phyloP scores from a whole-genome alignment of 441 rosid species.

The Gossypium trilobum region DNA sequence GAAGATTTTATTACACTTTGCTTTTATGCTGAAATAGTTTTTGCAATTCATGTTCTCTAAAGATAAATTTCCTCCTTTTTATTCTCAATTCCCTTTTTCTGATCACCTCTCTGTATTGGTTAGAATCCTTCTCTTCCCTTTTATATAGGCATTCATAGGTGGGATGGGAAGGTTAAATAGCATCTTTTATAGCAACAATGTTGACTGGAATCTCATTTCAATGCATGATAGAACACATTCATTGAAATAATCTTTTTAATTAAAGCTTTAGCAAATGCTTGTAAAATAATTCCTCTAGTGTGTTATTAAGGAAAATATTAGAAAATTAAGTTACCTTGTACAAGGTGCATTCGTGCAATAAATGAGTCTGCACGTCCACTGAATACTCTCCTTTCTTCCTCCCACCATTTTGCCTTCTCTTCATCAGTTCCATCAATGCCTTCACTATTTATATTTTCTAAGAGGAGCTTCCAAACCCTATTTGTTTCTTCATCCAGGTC shows the following conservation, averaged over 20 bases:
- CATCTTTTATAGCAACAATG: neutral
- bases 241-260: neutral
- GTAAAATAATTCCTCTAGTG: neutral
- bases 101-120: neutral
- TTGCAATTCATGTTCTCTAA: neutral
- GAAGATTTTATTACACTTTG: neutral
- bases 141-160: neutral
- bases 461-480: slow-evolving; percentile 55
- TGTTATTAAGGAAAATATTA: slow-evolving; percentile 1
- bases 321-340: slow-evolving; percentile 42
- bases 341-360: slow-evolving; percentile 67
- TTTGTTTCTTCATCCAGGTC: slow-evolving; percentile 53
- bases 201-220: neutral
- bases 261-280: neutral
- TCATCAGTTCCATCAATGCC: slow-evolving; percentile 59
- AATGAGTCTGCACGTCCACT: slow-evolving; percentile 55
- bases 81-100: neutral
- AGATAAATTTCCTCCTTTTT: neutral
- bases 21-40: neutral
- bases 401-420: slow-evolving; percentile 53
- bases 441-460: slow-evolving; percentile 44
- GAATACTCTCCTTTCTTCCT: slow-evolving; percentile 50
- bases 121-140: neutral
- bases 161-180: neutral
- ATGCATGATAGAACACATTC: neutral